Conservation (phyloP, 805 yeast genomes). For the Suhomyces faveliae region DNA sequence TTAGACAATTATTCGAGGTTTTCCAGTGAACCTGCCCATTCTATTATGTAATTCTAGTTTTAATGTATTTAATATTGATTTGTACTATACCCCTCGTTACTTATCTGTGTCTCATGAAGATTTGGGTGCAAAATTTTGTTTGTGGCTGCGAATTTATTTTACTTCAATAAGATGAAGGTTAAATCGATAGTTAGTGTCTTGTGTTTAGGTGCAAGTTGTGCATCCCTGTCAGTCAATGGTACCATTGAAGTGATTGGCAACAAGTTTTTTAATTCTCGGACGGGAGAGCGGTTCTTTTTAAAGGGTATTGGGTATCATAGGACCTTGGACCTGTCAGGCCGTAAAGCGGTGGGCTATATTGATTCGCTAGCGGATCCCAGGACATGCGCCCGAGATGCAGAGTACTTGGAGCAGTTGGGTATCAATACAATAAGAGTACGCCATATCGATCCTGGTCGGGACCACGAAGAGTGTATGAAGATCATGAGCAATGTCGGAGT, state of each 20-base stretch:
- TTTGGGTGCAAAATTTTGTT: conserved; percentile 1
- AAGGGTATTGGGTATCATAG: conserved; percentile 89
- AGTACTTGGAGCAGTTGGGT: conserved; percentile 64
- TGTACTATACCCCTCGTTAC: neutral
- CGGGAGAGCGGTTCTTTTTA: conserved; percentile 81
- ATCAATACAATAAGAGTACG: conserved; percentile 85
- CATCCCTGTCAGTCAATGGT: conserved; percentile 21
- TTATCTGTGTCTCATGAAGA: neutral
- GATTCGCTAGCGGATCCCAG: conserved; percentile 78
- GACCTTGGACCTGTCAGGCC: conserved; percentile 41
- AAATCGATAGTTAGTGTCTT: neutral
- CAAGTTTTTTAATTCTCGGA: conserved; percentile 70
- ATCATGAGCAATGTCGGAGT: conserved; percentile 33
- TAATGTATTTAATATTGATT: neutral
- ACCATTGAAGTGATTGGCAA: conserved; percentile 64
- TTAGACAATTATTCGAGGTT: conserved; percentile 25
- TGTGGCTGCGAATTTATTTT: neutral
- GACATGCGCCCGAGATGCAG: conserved; percentile 78
- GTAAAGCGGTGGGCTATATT: conserved; percentile 30
- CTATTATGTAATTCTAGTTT: neutral
- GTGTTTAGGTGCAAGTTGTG: neutral
- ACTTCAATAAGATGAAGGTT: neutral
- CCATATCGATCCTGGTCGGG: conserved; percentile 68
- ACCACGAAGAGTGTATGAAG: conserved; percentile 57
- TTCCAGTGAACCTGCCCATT: conserved; percentile 14